Conservation (phyloP, 108 stramenopile species). For the Nitzschia sp. region DNA sequence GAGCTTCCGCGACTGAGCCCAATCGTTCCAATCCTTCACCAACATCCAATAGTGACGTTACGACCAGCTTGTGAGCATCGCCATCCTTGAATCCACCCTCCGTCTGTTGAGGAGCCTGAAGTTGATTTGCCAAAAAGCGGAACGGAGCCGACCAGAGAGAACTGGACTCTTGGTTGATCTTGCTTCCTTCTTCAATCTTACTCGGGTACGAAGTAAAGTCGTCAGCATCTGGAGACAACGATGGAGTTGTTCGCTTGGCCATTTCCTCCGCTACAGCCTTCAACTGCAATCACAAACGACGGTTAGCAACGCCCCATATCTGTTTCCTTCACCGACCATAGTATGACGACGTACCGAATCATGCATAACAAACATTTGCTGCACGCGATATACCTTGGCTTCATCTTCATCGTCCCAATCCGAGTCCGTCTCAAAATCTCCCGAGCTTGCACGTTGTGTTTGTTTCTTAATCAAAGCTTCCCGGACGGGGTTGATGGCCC, state of each 20-base stretch:
- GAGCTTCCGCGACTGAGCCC: constrained; percentile 32
- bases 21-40: constrained; percentile 43
- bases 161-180: constrained; percentile 17
- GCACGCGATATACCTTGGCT: constrained; percentile 29
- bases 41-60: constrained; percentile 41
- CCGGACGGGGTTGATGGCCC: constrained; percentile 14
- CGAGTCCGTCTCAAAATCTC: constrained; percentile 30
- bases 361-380: constrained; percentile 69
- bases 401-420: constrained; percentile 59
- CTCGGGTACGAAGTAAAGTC: constrained; percentile 67
- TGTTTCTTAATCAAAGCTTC: constrained; percentile 26
- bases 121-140: constrained; percentile 38
- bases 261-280: constrained; percentile 82
- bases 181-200: constrained; percentile 50
- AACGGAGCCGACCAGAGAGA: constrained; percentile 42
- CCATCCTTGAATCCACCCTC: constrained; percentile 31
- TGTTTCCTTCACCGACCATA: not conserved
- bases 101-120: constrained; percentile 14
- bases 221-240: constrained; percentile 67
- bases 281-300: constrained; percentile 33
- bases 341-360: constrained; percentile 57
- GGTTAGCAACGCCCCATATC: not conserved
- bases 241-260: constrained; percentile 64
- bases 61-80: constrained; percentile 48
- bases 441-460: constrained; percentile 7